Base-by-base conservation (phyloP, 768 basidiomycete species). In the Calocybe cyanea region DNA sequence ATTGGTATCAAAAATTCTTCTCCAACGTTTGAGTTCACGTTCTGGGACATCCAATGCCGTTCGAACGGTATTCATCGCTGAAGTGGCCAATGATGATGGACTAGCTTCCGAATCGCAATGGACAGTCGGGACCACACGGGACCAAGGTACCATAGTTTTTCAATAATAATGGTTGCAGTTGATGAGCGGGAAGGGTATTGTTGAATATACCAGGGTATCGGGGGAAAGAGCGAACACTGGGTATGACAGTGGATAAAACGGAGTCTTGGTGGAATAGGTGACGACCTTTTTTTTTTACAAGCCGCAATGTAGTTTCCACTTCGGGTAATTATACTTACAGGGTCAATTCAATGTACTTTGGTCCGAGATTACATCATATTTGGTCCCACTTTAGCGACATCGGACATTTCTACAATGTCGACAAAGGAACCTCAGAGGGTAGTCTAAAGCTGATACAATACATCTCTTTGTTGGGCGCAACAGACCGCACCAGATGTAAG, bases 391-490 rank as follows among this genome's bases (percentile, higher is more conserved):
- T n/a, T n/a, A n/a, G n/a, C n/a, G n/a, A n/a, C n/a, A n/a, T n/a
- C n/a, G n/a, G n/a, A n/a, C n/a, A n/a, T n/a, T n/a, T n/a, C n/a
- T n/a, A n/a, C n/a, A n/a, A 35, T 21, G n/a, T 28, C 21, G 38
- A 41, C 25, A 54, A 66, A 30, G 67, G 70, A 10, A 72, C 75
- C 45, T 61, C 64, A 21, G 59, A 52, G 28, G 71, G 68, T 25
- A 69, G 63, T 15, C 70, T 63, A 73, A 99, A 98, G 63, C 87
- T 87, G 44, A 99, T 78, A 64, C 95, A 94, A 64, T 94, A 98
- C 95, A 98, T 97, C 58, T 92, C 86, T 67, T 99, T 98, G 66
- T 82, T 87, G 6, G 95, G 95, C 1, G 96, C 92, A 8, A 98
- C 96, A 8, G 87, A 85, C 45, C 96, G 83, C 39, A 99, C 94